A percentile compares a stretch with the other conserved stretches of the same genome.
Evolutionary conservation across 768 basidiomycete genomes (phyloP).

Genomic region (Lactarius hatsudake): DNA sequence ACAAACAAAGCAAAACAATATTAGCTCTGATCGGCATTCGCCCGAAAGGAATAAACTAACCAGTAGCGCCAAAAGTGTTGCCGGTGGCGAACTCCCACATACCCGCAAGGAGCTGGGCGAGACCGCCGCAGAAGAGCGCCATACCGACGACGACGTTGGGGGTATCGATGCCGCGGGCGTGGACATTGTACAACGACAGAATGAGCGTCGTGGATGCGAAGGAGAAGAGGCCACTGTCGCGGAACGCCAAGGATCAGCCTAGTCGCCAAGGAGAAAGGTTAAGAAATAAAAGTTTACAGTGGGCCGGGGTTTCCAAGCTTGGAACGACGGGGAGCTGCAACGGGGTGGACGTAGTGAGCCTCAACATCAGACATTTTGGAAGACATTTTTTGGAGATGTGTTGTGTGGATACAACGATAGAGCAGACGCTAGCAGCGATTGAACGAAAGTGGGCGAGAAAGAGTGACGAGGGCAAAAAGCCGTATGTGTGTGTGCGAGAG

Average conservation of each 20-base stretch:
- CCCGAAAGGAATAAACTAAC: constrained; percentile 40
- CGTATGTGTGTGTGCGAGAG: neutral
- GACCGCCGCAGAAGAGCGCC: constrained; percentile 82
- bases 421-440: neutral
- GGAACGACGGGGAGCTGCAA: neutral
- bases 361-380: constrained; percentile 19
- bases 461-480: neutral
- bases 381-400: neutral
- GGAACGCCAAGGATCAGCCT: constrained; percentile 58
- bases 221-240: constrained; percentile 70
- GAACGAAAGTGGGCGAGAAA: neutral
- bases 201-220: constrained; percentile 86
- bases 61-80: constrained; percentile 70
- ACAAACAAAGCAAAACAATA: constrained; percentile 32
- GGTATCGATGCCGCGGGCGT: constrained; percentile 48
- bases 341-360: neutral
- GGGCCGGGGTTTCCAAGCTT: constrained; percentile 47
- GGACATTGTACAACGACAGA: constrained; percentile 69
- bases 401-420: neutral
- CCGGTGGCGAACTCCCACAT: constrained; percentile 68
- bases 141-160: constrained; percentile 83
- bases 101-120: constrained; percentile 82
- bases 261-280: constrained; percentile 51
- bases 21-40: neutral
- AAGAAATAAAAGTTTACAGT: constrained; percentile 46